Base-by-base conservation (phyloP, 2,329 filamentous ascomycete genomes). In the Bretziella fagacearum region DNA sequence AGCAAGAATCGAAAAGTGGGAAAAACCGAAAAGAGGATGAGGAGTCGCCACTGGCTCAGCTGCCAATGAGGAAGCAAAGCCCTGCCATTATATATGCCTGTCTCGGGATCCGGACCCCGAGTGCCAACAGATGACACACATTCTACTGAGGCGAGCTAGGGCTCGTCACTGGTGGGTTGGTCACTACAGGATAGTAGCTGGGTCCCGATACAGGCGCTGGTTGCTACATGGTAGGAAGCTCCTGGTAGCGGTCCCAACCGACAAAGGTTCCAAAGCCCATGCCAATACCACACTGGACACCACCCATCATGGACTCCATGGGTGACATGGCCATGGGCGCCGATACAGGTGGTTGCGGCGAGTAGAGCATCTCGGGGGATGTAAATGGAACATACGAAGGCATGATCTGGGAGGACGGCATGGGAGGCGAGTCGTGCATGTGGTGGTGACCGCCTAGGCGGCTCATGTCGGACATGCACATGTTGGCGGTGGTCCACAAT, bases 181-280 rank as follows among this genome's bases (percentile, higher is more conserved):
- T 69, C 55, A 65, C 65, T 59, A 63, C 63, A 55, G 66, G 65
- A 58, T 65, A 65, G 57, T 27, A 18, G 26, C 26, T n/a, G n/a
- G n/a, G 62, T 58, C 61, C 63, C 59, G 64, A 60, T 58, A 60
- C 62, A 53, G 65, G 59, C 60, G 64, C 58, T 75, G 70, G 64
- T 75, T 74, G 70, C 83, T 82, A 95, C 70, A 93, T 93, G 54
- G 81, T 86, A 53, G 84, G 79, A 55, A 84, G 73, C 62, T 89
- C 84, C 59, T 83, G 81, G 61, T 82, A 85, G 56, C 81, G 73
- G 62, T 84, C 84, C 84, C 85, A 94, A 56, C 82, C 84, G 61
- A 43, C 48, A 17, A 52, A 41, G 15, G 35, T 33, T 10, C 42
- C 42, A 32, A 49, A 46, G 32, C 53, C 52, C 55, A 57, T 54